Percentiles rank a stretch among this genome's conserved stretches.
These are phyloP conservation scores for Mycena alexandri DNA, from an alignment of 768 basidiomycete genomes.

Conservation along the genomic window DNA sequence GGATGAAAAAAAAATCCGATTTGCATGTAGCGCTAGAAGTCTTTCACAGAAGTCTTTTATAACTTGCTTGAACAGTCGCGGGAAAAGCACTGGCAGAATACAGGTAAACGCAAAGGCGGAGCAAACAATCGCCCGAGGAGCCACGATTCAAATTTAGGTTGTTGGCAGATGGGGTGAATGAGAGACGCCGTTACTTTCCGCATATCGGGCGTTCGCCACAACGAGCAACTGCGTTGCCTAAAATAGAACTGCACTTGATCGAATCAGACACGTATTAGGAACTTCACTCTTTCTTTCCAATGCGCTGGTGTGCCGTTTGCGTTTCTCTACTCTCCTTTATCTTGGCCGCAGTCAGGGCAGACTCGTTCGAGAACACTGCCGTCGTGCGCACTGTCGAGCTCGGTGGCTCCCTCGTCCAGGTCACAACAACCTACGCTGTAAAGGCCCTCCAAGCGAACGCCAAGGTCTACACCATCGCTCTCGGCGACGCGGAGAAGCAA, in stretches of 20 bases:
- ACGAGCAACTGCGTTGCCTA: too few species aligned
- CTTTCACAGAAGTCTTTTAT: not conserved
- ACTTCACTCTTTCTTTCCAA: slow-evolving; percentile 43
- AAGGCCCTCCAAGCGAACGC: slow-evolving; percentile 75
- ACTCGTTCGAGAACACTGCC: slow-evolving; percentile 87
- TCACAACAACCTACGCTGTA: slow-evolving; percentile 90
- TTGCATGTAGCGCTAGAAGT: not conserved
- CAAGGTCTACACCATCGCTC: slow-evolving; percentile 75
- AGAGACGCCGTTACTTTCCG: too few species aligned
- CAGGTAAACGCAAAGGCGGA: too few species aligned
- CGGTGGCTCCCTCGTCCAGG: slow-evolving; percentile 87
- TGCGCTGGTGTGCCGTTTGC: slow-evolving; percentile 59
- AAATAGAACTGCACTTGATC: not conserved
- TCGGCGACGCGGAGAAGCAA: slow-evolving; percentile 71
- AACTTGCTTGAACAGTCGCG: not conserved
- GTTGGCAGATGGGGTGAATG: too few species aligned
- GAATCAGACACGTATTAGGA: slow-evolving; percentile 27
- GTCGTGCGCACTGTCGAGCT: slow-evolving; percentile 92
- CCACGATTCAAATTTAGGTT: too few species aligned
- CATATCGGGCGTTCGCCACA: too few species aligned
- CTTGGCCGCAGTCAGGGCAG: slow-evolving; percentile 51
- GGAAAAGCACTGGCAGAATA: too few species aligned
- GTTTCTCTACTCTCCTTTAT: slow-evolving; percentile 58
- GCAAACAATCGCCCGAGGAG: too few species aligned
- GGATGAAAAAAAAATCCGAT: not conserved